A percentile compares a stretch with the other conserved stretches of the same genome.
These are phyloP conservation scores for Quercus glauca DNA, from an alignment of 306 rosid genomes.

Conservation along the genomic window DNA sequence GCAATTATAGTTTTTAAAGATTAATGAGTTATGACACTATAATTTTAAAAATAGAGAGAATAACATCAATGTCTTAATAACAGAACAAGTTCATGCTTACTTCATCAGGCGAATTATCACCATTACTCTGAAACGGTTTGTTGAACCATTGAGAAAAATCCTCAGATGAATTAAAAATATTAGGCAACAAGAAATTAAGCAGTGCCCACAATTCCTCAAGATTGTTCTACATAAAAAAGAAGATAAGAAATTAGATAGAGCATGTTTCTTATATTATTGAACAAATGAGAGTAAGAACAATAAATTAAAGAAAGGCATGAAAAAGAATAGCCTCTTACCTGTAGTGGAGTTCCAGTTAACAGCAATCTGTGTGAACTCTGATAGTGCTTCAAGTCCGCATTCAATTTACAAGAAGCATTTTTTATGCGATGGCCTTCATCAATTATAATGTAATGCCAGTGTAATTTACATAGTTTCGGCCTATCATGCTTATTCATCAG, in stretches of 20 bases:
- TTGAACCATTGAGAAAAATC: slow-evolving; percentile 99
- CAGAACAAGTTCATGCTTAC: slow-evolving; percentile 41
- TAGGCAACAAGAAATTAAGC: slow-evolving; percentile 94
- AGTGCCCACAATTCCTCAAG: slow-evolving; percentile 99
- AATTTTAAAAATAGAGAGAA: not conserved
- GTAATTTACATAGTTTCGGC: slow-evolving; percentile 91
- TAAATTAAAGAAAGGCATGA: slow-evolving; percentile 5
- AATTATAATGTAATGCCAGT: slow-evolving; percentile 95
- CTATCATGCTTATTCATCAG: slow-evolving; percentile 99
- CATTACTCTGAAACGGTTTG: slow-evolving; percentile 92
- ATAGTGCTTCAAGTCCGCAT: slow-evolving; percentile 88
- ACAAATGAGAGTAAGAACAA: not conserved
- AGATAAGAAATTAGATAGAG: slow-evolving; percentile 16
- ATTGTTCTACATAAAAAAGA: slow-evolving; percentile 68
- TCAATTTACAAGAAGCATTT: slow-evolving; percentile 99
- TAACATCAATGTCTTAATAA: slow-evolving; percentile 16
- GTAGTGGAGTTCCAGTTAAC: slow-evolving; percentile 98
- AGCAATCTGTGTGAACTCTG: slow-evolving; percentile 97
- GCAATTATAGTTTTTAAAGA: slow-evolving; percentile 14
- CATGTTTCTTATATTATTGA: slow-evolving; percentile 5
- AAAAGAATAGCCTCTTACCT: slow-evolving; percentile 50
- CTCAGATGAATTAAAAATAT: slow-evolving; percentile 91
- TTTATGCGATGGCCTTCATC: slow-evolving; percentile 99
- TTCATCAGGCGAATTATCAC: slow-evolving; percentile 88
- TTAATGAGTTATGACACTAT: slow-evolving; percentile 1